phyloP scores from a whole-genome alignment of 257 asterid species.

The Capsicum rhomboideum region DNA sequence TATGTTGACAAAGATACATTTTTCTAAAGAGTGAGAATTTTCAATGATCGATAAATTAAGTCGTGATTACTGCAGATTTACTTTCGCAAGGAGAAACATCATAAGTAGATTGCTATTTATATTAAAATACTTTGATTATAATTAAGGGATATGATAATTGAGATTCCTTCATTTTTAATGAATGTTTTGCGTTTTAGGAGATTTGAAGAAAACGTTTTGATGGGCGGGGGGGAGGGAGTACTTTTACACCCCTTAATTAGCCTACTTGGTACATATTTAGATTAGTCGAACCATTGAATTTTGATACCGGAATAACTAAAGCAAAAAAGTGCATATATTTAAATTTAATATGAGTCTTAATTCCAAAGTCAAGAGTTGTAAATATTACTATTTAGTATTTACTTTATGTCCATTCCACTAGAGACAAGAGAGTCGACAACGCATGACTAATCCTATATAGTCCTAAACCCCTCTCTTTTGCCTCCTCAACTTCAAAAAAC shows the following conservation, averaged over 20 bases:
- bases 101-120: not conserved
- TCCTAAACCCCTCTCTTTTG: not conserved
- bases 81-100: not conserved
- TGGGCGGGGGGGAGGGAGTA: no score
- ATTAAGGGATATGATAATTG: not conserved
- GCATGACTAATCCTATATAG: not conserved
- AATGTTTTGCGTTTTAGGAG: not conserved
- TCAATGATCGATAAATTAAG: not conserved
- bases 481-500: not conserved
- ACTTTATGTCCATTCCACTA: not conserved
- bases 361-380: not conserved
- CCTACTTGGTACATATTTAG: no score
- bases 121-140: not conserved
- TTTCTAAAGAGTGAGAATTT: not conserved
- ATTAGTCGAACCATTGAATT: not conserved
- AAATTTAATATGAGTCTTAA: not conserved
- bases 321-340: not conserved
- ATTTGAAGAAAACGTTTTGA: not conserved
- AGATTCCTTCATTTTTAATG: not conserved
- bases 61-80: not conserved
- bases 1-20: not conserved
- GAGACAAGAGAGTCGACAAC: not conserved
- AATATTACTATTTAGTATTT: not conserved
- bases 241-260: not conserved
- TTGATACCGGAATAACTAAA: not conserved